Base-by-base conservation (phyloP, 2,329 filamentous ascomycete genomes). In the Colletotrichum sp. region DNA sequence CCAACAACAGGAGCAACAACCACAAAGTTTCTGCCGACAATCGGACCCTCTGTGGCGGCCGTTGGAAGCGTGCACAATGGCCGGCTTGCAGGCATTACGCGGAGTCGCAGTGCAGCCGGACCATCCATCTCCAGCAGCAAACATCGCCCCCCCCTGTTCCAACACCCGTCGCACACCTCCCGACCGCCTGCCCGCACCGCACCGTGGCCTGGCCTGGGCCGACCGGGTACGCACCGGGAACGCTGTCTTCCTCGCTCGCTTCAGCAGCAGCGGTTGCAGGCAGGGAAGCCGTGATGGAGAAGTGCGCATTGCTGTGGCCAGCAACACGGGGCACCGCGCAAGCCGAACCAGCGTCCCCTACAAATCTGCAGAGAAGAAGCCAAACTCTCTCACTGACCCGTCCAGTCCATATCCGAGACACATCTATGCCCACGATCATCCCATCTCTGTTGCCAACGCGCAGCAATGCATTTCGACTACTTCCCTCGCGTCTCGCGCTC, bases 401-500 rank as follows among this genome's bases (percentile, higher is more conserved):
- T 34, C 70, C 63, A 24, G 59, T 49, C 34, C 70, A 66, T 18
- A 65, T 76, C 64, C 69, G 74, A 76, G 74, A 76, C 74, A 76
- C 64, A 21, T 44, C 34, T 49, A 69, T 12, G 49, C 71, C 64
- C 64, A 39, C 59, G 21, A 65, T 76, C 73, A 69, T 76, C 73
- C 49, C 73, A 76, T 69, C 39, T 73, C 26, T n/a, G 30, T 26
- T 44, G 30, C 34, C 36, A 30, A 32, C 65, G 10, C 18, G 26
- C 39, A 66, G 57, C 32, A 76, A 69, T 64, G 57, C 63, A 59
- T n/a, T 16, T 76, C 59, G 63, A 39, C n/a, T 21, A 59, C 34
- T 55, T 69, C 44, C 18, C 70, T 73, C 70, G 69, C 70, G 64
- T 68, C 55, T 73, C 70, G 73, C 73, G 70, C 70, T 73, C 70